Conservation (phyloP, 805 yeast species). For the Danielia oregonensis region DNA sequence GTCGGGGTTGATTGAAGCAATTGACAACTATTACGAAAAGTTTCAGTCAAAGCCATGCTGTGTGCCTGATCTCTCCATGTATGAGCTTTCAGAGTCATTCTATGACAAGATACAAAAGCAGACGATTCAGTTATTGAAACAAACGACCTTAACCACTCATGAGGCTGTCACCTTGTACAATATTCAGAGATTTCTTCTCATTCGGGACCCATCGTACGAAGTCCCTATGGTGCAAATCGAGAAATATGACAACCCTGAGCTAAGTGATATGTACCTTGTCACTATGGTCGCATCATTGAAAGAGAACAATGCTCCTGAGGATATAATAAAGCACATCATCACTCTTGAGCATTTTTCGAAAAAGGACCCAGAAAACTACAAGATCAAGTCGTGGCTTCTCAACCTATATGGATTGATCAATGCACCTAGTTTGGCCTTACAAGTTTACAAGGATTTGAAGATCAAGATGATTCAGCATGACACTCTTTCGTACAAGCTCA, state of each 20-base stretch:
- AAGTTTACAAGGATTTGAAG: slow-evolving; percentile 51
- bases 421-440: slow-evolving; percentile 44
- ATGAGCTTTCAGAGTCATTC: slow-evolving; percentile 6
- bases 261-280: slow-evolving; percentile 11
- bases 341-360: slow-evolving; percentile 55
- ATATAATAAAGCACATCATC: slow-evolving; percentile 38
- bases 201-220: background rate
- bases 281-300: slow-evolving; percentile 14
- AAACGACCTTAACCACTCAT: background rate
- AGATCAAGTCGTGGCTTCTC: slow-evolving; percentile 67
- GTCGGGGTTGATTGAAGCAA: slow-evolving; percentile 22
- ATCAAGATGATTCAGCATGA: slow-evolving; percentile 78
- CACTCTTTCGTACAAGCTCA: slow-evolving; percentile 52
- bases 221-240: slow-evolving; percentile 6
- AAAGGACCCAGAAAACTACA: slow-evolving; percentile 69
- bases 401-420: slow-evolving; percentile 60
- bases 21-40: slow-evolving; percentile 39
- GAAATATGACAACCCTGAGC: slow-evolving; percentile 6
- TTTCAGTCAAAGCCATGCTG: slow-evolving; percentile 63
- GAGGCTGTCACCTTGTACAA: slow-evolving; percentile 6
- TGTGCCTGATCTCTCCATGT: slow-evolving; percentile 46
- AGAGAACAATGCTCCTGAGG: slow-evolving; percentile 19
- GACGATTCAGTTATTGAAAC: slow-evolving; percentile 1
- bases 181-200: slow-evolving; percentile 8
- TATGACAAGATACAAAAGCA: slow-evolving; percentile 1